Percentiles rank a stretch among this genome's conserved stretches.
These are phyloP conservation scores for Cokeromyces recurvatus DNA, from an alignment of 371 early-diverging fungal genomes.

Conservation along the genomic window DNA sequence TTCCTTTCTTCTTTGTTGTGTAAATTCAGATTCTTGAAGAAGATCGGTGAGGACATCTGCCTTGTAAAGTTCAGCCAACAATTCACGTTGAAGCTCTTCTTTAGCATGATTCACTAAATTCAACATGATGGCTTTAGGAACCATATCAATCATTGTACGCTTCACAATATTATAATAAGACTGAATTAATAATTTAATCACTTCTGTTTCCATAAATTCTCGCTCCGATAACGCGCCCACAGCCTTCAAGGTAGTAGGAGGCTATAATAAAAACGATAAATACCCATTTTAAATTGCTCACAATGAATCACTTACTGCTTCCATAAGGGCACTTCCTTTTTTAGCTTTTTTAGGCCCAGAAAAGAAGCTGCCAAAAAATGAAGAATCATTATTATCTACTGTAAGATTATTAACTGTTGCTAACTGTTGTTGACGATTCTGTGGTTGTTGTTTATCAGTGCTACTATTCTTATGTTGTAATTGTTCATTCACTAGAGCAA, in stretches of 20 bases:
- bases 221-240: conserved; percentile 93
- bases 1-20: conserved; percentile 88
- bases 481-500: conserved; percentile 89
- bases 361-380: conserved; percentile 98
- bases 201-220: conserved; percentile 96
- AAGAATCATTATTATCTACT: conserved; percentile 51
- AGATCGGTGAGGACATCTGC: conserved; percentile 85
- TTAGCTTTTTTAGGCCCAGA: conserved; percentile 72
- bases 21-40: conserved; percentile 92
- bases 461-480: conserved; percentile 44
- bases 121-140: conserved; percentile 98
- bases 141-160: conserved; percentile 95
- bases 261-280: conserved; percentile 58
- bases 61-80: conserved; percentile 96
- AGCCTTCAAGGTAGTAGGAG: conserved; percentile 93
- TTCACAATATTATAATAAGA: conserved; percentile 98
- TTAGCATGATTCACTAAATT: conserved; percentile 91
- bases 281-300: background rate
- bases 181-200: conserved; percentile 94
- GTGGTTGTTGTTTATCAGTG: conserved; percentile 42
- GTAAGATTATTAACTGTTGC: conserved; percentile 26
- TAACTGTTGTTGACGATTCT: conserved; percentile 11
- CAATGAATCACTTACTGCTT: conserved; percentile 59
- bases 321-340: conserved; percentile 55
- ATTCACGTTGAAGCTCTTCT: conserved; percentile 92